phyloP scores from a whole-genome alignment of 2,329 filamentous ascomycete genomes.

The Fusarium aywerte region DNA sequence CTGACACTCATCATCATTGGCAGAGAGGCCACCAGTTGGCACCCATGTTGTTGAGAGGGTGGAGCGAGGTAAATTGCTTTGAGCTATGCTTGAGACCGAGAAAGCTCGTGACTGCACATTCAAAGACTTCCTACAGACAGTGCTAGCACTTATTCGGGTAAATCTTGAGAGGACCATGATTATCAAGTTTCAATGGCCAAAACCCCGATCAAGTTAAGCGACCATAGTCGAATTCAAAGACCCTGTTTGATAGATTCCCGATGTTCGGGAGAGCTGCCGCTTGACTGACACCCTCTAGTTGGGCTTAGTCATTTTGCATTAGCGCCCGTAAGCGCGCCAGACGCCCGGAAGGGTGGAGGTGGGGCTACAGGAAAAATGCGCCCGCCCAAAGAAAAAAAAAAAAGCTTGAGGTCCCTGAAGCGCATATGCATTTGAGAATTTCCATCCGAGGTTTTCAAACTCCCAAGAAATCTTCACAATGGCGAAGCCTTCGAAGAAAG shows the following conservation, averaged over 20 bases:
- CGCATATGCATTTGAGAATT: constrained; percentile 33
- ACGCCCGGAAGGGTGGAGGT: constrained; percentile 33
- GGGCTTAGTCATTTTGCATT: constrained; percentile 20
- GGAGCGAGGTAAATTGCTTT: constrained; percentile 43
- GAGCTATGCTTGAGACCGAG: constrained; percentile 51
- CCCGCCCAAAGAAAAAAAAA: constrained; percentile 40
- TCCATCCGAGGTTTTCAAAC: constrained; percentile 31
- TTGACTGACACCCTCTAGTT: neutral
- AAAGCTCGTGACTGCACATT: constrained; percentile 36
- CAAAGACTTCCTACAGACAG: constrained; percentile 12
- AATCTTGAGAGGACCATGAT: constrained; percentile 36
- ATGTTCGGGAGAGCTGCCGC: constrained; percentile 17
- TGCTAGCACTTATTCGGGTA: constrained; percentile 18
- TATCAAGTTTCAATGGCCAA: neutral
- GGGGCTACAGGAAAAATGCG: constrained; percentile 34
- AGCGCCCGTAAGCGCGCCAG: constrained; percentile 35
- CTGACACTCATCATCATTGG: constrained; percentile 65
- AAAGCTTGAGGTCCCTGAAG: constrained; percentile 37
- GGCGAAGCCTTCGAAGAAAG: constrained; percentile 54
- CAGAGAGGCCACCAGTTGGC: constrained; percentile 76
- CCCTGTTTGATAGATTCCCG: constrained; percentile 10
- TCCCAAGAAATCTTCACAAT: constrained; percentile 37
- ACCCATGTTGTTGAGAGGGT: constrained; percentile 80
- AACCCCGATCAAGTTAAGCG: neutral
- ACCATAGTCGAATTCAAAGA: neutral